These are phyloP conservation scores for Pezicula carpinea DNA, from an alignment of 2,329 filamentous ascomycete species.

Conservation along the genomic window DNA sequence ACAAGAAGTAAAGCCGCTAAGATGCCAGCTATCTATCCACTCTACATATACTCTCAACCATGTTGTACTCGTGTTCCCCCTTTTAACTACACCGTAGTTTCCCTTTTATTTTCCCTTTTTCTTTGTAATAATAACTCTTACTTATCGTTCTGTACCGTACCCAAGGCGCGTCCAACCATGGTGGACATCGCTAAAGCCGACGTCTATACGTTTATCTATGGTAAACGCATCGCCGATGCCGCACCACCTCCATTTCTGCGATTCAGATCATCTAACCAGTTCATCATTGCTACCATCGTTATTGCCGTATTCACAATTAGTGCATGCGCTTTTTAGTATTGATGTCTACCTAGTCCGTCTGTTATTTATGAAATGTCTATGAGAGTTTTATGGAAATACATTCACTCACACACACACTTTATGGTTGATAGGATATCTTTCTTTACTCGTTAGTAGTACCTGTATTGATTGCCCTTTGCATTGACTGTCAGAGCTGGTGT, in stretches of 20 bases:
- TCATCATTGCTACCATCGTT: slow-evolving; percentile 20
- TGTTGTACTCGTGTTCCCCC: too few relatives aligned
- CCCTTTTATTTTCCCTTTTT: too few relatives aligned
- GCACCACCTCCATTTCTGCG: slow-evolving; percentile 17
- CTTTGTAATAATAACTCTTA: too few relatives aligned
- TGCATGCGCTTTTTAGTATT: background rate
- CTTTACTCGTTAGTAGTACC: slow-evolving; percentile 62
- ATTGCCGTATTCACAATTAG: slow-evolving; percentile 22
- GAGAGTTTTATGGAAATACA: background rate
- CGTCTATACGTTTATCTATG: slow-evolving; percentile 21
- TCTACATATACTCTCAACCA: too few relatives aligned
- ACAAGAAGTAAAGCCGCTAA: too few relatives aligned
- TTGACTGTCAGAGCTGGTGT: slow-evolving; percentile 51
- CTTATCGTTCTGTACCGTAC: too few relatives aligned
- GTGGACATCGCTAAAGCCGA: slow-evolving; percentile 10
- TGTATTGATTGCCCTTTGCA: slow-evolving; percentile 64
- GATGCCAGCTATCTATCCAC: too few relatives aligned
- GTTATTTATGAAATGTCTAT: background rate
- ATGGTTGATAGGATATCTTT: slow-evolving; percentile 45
- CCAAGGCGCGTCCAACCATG: too few relatives aligned
- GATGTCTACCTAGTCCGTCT: background rate
- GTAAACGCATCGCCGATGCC: slow-evolving; percentile 18
- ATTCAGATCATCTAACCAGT: slow-evolving; percentile 21
- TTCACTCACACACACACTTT: background rate
- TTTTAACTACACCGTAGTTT: too few relatives aligned